Base-by-base conservation (phyloP, 2,329 filamentous ascomycete species). In the Xylariaceae sp. region DNA sequence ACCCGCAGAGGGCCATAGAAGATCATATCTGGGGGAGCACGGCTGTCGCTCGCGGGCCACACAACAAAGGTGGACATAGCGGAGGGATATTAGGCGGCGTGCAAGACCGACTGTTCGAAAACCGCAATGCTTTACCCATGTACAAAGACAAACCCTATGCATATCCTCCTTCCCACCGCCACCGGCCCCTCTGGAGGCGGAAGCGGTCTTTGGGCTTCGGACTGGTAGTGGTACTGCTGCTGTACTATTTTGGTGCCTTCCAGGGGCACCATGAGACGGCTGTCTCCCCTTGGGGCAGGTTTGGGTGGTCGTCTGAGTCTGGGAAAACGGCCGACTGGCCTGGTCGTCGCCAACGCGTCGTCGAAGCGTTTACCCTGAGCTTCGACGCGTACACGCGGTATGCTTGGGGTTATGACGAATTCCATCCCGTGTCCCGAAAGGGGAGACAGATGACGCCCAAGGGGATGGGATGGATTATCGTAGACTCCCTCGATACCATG, bases 91-190 rank as follows among this genome's bases (percentile, higher is more conserved):
- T 77, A 32, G 64, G 67, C 43, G 71, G 67, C 33, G 69, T 87
- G 27, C 70, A 82, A 34, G 74, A 76, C 52, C 78, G 75, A 46
- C 73, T 88, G 44, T 81, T 89, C 46, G 76, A 81, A 26, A 75
- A 65, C 16, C 63, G 62, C 46, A 55, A 66, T 44, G 70, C 78
- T 41, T 68, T 98, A 47, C 92, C 92, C 31, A 89, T 97, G 85
- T 98, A 98, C 70, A 98, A 98, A 66, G 92, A 98, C 67, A 98
- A 98, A 63, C 92, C 92, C n/a, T 92, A 86, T 59, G 74, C 73
- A 35, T 82, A 85, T 54, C 71, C 76, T 30, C 67, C 72, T 23
- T 77, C 76, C 44, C 70, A 75, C 51, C 75, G 76, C 53, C 69
- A 71, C 46, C 70, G 71, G 36, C 71, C 77, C 23, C 64, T 77